A percentile compares a stretch with the other conserved stretches of the same genome.
Evolutionary conservation across 371 early-diverging fungal species (phyloP).

Genomic region (Mortierella sp.): DNA sequence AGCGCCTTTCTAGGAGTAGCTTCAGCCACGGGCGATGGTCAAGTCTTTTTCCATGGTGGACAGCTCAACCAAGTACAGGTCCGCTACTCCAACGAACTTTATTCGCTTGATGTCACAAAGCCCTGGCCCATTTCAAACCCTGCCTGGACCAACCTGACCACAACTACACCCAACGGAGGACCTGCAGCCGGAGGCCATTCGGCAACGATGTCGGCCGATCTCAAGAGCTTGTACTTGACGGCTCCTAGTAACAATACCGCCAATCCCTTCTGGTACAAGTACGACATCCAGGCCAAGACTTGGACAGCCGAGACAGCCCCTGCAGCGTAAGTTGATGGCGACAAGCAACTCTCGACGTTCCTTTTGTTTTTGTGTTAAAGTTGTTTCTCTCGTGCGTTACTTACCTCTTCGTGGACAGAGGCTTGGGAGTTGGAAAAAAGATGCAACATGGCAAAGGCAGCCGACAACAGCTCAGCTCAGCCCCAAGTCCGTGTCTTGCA

Average conservation of each 20-base stretch:
- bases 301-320: conserved; percentile 37
- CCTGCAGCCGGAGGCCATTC: conserved; percentile 32
- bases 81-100: conserved; percentile 30
- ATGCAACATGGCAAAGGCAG: background rate
- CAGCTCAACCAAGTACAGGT: conserved; percentile 22
- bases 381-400: background rate
- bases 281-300: conserved; percentile 23
- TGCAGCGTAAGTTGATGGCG: conserved; percentile 47
- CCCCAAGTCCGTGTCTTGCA: background rate
- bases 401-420: background rate
- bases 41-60: conserved; percentile 43
- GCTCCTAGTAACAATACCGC: conserved; percentile 14
- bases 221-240: conserved; percentile 25
- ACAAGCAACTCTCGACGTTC: background rate
- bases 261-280: conserved; percentile 32
- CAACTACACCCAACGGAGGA: background rate
- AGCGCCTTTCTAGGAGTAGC: conserved; percentile 26
- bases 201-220: conserved; percentile 38
- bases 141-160: conserved; percentile 45
- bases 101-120: conserved; percentile 33
- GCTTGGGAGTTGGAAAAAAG: background rate
- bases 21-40: conserved; percentile 21
- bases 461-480: background rate
- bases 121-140: conserved; percentile 30
- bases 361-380: background rate